Evolutionary conservation across 257 asterid genomes (phyloP).

Genomic region (Verbena officinalis): DNA sequence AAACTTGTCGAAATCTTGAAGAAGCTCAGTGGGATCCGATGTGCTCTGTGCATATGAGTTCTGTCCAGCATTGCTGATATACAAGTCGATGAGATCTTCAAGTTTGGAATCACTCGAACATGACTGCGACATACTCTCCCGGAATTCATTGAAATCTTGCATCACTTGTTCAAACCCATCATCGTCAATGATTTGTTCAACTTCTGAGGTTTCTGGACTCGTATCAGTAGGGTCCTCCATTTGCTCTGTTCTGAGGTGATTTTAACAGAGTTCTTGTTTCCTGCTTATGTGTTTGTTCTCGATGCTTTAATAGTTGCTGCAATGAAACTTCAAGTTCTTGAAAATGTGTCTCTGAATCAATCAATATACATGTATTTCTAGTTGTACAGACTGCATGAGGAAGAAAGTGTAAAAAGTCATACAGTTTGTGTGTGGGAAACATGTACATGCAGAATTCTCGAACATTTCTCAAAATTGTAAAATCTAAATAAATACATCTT

Average conservation of each 20-base stretch:
- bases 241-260: not conserved
- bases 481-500: not conserved
- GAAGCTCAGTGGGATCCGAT: slow-evolving; percentile 16
- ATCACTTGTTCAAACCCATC: slow-evolving; percentile 29
- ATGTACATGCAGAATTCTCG: not conserved
- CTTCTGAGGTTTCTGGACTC: slow-evolving; percentile 15
- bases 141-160: slow-evolving; percentile 42
- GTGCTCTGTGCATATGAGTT: slow-evolving; percentile 3
- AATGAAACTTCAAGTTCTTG: slow-evolving; percentile 1
- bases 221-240: slow-evolving; percentile 41
- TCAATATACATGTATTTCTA: not conserved
- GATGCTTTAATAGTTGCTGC: not conserved
- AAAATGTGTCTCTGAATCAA: no score
- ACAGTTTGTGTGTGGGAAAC: slow-evolving; percentile 27
- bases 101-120: slow-evolving; percentile 16
- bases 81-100: slow-evolving; percentile 41
- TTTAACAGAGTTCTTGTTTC: not conserved
- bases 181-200: slow-evolving; percentile 27
- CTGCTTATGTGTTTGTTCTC: not conserved
- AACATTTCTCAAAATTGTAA: not conserved
- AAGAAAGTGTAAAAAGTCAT: slow-evolving; percentile 17
- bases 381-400: not conserved
- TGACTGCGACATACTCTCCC: slow-evolving; percentile 21
- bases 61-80: slow-evolving; percentile 31
- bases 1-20: slow-evolving; percentile 33